Conservation (phyloP, 1,284 basidiomycete species). For the Lignosus rhinocerotis region DNA sequence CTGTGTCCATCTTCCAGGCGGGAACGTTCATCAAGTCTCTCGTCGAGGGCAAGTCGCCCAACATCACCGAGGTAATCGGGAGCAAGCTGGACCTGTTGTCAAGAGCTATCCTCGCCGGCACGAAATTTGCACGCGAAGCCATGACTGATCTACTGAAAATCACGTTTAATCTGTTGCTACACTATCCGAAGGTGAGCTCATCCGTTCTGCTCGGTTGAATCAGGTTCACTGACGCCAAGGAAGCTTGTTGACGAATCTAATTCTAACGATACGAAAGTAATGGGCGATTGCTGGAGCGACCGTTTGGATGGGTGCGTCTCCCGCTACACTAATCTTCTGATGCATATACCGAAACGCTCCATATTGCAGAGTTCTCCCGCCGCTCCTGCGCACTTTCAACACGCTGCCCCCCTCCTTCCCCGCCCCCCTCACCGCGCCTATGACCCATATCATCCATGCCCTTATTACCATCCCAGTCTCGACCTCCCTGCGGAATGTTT, state of each 20-base stretch:
- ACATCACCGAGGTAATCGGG: slow-evolving; percentile 60
- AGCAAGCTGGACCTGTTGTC: slow-evolving; percentile 56
- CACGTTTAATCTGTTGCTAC: slow-evolving; percentile 71
- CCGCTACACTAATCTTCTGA: not conserved
- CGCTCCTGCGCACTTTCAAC: slow-evolving; percentile 64
- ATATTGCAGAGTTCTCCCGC: slow-evolving; percentile 50
- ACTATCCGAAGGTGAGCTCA: slow-evolving; percentile 58
- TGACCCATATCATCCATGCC: slow-evolving; percentile 74
- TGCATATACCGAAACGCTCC: not conserved
- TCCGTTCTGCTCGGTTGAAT: slow-evolving; percentile 14
- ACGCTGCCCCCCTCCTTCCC: slow-evolving; percentile 58
- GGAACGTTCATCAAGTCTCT: slow-evolving; percentile 52
- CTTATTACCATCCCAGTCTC: slow-evolving; percentile 72
- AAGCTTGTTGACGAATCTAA: slow-evolving; percentile 37
- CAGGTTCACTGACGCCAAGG: not conserved
- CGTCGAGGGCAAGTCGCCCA: slow-evolving; percentile 59
- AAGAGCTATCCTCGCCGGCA: slow-evolving; percentile 46
- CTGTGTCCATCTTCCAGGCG: slow-evolving; percentile 47
- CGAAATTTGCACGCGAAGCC: slow-evolving; percentile 65
- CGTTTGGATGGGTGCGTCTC: slow-evolving; percentile 61
- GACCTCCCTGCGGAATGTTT: slow-evolving; percentile 51
- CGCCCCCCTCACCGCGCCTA: slow-evolving; percentile 61
- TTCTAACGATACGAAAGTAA: slow-evolving; percentile 37
- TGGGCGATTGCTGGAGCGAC: slow-evolving; percentile 70
- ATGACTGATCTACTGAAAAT: slow-evolving; percentile 78